phyloP scores from a whole-genome alignment of 345 rosid genomes.

The Eucalyptus leucophloia region DNA sequence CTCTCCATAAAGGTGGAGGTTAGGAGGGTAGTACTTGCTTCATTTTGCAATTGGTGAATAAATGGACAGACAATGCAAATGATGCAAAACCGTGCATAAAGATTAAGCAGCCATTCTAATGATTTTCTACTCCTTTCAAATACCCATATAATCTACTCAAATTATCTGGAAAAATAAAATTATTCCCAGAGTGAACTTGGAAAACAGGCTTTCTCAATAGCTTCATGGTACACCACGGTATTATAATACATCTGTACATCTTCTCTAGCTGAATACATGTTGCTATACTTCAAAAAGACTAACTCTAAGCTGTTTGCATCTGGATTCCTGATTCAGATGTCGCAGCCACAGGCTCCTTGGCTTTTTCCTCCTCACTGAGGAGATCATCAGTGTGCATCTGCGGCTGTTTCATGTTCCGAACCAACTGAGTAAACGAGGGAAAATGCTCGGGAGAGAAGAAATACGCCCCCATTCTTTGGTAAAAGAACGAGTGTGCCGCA shows the following conservation, averaged over 20 bases:
- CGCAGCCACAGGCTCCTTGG: slow-evolving; percentile 2
- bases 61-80: not conserved
- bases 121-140: not conserved
- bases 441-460: slow-evolving; percentile 97
- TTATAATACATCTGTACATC: not conserved
- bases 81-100: not conserved
- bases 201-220: not conserved
- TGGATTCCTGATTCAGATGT: slow-evolving; percentile 17
- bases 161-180: not conserved
- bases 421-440: slow-evolving; percentile 60
- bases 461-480: slow-evolving; percentile 94
- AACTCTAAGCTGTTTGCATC: slow-evolving; percentile 28
- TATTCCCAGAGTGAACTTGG: not conserved
- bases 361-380: slow-evolving; percentile 13
- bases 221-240: not conserved
- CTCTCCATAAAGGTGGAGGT: not conserved
- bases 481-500: slow-evolving; percentile 40
- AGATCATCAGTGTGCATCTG: slow-evolving; percentile 44
- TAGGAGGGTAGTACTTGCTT: not conserved
- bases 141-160: not conserved
- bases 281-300: not conserved
- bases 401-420: slow-evolving; percentile 41
- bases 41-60: not conserved
- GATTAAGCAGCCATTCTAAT: not conserved
- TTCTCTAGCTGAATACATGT: not conserved